Conservation (phyloP, 441 rosid genomes). For the Erodium texanum region DNA sequence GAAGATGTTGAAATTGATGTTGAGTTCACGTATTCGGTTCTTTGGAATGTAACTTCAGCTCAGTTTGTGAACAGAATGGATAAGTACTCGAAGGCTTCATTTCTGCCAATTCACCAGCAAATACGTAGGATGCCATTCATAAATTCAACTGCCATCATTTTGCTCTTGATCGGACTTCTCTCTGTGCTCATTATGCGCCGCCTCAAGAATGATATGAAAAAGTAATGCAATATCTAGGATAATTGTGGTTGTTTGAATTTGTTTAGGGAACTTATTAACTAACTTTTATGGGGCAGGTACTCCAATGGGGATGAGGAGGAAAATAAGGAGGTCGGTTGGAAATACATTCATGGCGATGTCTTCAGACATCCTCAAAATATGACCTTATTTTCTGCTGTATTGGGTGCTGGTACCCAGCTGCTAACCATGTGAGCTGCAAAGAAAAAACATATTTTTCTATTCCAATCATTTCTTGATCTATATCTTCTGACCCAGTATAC, state of each 20-base stretch:
- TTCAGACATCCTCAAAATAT: constrained; percentile 54
- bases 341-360: constrained; percentile 63
- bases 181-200: constrained; percentile 43
- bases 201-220: constrained; percentile 59
- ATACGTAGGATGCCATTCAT: constrained; percentile 65
- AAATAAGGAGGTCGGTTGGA: constrained; percentile 68
- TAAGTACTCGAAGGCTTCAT: constrained; percentile 48
- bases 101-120: constrained; percentile 37
- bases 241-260: neutral
- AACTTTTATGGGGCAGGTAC: constrained; percentile 27
- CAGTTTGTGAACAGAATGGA: constrained; percentile 45
- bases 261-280: neutral
- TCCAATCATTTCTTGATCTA: no score
- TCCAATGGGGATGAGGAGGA: constrained; percentile 69
- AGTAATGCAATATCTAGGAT: constrained; percentile 26
- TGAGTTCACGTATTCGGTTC: constrained; percentile 63
- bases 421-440: constrained; percentile 52
- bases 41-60: constrained; percentile 51
- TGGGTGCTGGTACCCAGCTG: constrained; percentile 74
- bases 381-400: constrained; percentile 57
- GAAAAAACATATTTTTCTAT: no score
- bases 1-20: constrained; percentile 48
- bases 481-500: no score
- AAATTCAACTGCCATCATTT: constrained; percentile 41
- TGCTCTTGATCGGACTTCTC: constrained; percentile 55